These are phyloP conservation scores for Diaporthe ilicicola DNA, from an alignment of 2,329 filamentous ascomycete genomes.

Conservation along the genomic window DNA sequence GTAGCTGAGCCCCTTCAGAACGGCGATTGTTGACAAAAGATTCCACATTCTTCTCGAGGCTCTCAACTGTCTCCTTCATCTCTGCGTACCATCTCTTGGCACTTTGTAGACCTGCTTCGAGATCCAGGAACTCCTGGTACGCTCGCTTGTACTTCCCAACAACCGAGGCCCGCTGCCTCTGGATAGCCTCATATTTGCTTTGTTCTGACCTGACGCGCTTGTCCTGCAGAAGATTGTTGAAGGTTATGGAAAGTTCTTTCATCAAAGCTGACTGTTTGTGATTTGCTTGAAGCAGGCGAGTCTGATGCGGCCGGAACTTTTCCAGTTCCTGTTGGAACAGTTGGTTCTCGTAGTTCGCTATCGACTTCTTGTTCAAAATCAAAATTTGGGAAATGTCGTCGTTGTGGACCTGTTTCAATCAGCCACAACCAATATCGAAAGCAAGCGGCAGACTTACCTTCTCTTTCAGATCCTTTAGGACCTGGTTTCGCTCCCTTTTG, in stretches of 20 bases:
- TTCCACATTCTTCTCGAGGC: conserved; percentile 93
- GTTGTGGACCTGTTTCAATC: conserved; percentile 76
- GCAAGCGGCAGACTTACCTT: conserved; percentile 70
- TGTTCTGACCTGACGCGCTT: conserved; percentile 93
- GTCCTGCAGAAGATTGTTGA: conserved; percentile 89
- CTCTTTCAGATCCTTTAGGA: conserved; percentile 95
- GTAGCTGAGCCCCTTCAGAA: conserved; percentile 88
- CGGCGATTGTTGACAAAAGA: conserved; percentile 95
- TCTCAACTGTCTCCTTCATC: conserved; percentile 94
- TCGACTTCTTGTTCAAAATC: conserved; percentile 97
- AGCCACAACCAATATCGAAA: conserved; percentile 27
- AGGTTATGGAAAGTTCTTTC: conserved; percentile 90
- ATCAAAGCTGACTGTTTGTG: conserved; percentile 95
- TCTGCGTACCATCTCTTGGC: conserved; percentile 95
- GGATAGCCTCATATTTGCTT: conserved; percentile 91
- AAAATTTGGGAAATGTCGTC: conserved; percentile 98
- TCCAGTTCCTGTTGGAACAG: conserved; percentile 97
- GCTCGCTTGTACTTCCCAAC: conserved; percentile 89
- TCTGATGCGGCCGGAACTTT: conserved; percentile 94
- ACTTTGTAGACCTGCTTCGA: conserved; percentile 84
- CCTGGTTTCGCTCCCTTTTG: conserved; percentile 89
- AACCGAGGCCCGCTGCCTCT: conserved; percentile 81
- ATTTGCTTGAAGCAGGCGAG: conserved; percentile 87
- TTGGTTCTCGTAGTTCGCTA: conserved; percentile 89
- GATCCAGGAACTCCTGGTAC: conserved; percentile 91